Conservation (phyloP, 2,329 filamentous ascomycete genomes). For the Metarhizium humberi region DNA sequence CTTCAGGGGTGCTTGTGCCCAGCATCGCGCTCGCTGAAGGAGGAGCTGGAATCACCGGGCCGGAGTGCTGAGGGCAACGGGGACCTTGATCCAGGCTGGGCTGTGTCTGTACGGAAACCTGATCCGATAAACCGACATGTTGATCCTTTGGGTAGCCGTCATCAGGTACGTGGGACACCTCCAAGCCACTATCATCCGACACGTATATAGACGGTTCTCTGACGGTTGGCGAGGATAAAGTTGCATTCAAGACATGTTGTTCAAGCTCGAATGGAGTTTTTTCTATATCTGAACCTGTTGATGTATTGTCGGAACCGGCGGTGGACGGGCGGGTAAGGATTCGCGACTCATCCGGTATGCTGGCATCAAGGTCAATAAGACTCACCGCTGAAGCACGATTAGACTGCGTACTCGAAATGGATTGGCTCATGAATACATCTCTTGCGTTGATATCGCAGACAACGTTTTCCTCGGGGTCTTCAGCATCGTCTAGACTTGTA, state of each 20-base stretch:
- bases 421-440: slow-evolving; percentile 7
- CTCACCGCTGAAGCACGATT: slow-evolving; percentile 34
- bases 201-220: slow-evolving; percentile 52
- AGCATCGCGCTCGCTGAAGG: slow-evolving; percentile 1
- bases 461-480: slow-evolving; percentile 42
- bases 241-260: slow-evolving; percentile 48
- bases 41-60: background rate
- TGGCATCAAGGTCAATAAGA: slow-evolving; percentile 46
- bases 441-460: slow-evolving; percentile 32
- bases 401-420: slow-evolving; percentile 12
- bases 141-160: background rate
- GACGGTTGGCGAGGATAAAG: slow-evolving; percentile 22
- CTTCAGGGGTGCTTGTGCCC: background rate
- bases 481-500: slow-evolving; percentile 22
- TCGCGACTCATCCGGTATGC: slow-evolving; percentile 37
- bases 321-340: slow-evolving; percentile 47
- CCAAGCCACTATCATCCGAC: slow-evolving; percentile 45
- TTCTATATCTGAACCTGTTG: slow-evolving; percentile 46
- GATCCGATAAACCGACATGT: background rate
- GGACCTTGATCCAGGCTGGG: no score
- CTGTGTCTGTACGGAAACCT: background rate
- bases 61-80: background rate
- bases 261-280: slow-evolving; percentile 52
- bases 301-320: slow-evolving; percentile 47
- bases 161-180: slow-evolving; percentile 3